Percentiles rank a stretch among this genome's conserved stretches.
Evolutionary conservation across 169 alveolate species (phyloP).

Genomic region (Toxoplasma gondii): DNA sequence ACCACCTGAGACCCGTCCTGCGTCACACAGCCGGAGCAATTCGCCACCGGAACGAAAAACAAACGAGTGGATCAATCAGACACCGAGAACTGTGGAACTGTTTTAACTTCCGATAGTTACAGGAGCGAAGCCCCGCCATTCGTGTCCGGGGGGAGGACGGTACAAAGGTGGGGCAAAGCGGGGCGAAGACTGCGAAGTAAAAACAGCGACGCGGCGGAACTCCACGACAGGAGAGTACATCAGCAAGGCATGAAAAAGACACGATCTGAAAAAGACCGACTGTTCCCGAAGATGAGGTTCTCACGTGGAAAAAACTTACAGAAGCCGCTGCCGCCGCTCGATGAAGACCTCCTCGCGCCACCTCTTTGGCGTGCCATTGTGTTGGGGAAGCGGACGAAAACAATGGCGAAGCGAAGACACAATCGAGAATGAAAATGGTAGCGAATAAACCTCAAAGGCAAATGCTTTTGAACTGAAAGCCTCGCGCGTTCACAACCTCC

Average conservation of each 20-base stretch:
- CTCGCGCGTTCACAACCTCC: too few species aligned
- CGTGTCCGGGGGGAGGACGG: too few species aligned
- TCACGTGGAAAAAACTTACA: not conserved
- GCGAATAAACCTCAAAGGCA: too few species aligned
- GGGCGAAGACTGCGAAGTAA: not conserved
- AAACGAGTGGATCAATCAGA: too few species aligned
- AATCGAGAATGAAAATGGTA: too few species aligned
- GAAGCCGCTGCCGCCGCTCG: not conserved
- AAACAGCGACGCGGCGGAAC: not conserved
- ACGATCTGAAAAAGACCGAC: not conserved
- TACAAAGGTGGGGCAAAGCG: not conserved
- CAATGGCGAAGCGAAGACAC: not conserved
- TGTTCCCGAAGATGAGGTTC: not conserved
- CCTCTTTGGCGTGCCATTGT: not conserved
- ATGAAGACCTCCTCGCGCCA: not conserved
- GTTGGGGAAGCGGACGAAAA: not conserved
- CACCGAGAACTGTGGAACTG: too few species aligned
- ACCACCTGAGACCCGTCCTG: too few species aligned
- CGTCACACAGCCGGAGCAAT: too few species aligned
- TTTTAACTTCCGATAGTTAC: too few species aligned
- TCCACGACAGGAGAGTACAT: not conserved
- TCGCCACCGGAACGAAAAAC: too few species aligned
- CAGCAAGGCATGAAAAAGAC: not conserved
- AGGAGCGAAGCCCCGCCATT: too few species aligned
- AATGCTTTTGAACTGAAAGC: too few species aligned